Evolutionary conservation across 495 filamentous ascomycete genomes (phyloP).

Genomic region (Aspergillus sclerotioniger): DNA sequence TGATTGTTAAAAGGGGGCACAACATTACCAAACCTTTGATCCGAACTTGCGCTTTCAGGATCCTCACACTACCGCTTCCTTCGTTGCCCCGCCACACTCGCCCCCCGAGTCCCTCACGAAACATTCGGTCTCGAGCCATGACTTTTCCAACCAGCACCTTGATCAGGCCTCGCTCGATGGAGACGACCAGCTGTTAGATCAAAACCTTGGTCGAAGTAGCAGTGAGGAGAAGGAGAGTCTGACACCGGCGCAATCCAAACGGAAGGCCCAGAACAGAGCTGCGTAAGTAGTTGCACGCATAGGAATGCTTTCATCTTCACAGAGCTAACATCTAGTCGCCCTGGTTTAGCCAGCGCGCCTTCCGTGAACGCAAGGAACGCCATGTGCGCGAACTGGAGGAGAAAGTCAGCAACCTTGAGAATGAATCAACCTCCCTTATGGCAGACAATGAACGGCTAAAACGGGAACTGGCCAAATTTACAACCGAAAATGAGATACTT

Average conservation of each 20-base stretch:
- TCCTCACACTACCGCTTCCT: constrained; percentile 24
- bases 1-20: constrained; percentile 1
- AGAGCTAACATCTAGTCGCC: constrained; percentile 3
- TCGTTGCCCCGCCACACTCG: constrained; percentile 41
- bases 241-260: constrained; percentile 76
- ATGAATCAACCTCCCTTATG: constrained; percentile 49
- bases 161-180: constrained; percentile 33
- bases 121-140: constrained; percentile 36
- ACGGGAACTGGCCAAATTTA: constrained; percentile 73
- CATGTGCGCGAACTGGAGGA: constrained; percentile 90
- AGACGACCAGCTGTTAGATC: constrained; percentile 28
- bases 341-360: constrained; percentile 77
- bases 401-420: constrained; percentile 73
- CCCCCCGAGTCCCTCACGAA: constrained; percentile 46
- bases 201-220: constrained; percentile 35
- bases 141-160: constrained; percentile 21
- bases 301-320: not conserved
- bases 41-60: constrained; percentile 35
- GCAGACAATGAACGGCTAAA: constrained; percentile 83
- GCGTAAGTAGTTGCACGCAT: constrained; percentile 63
- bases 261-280: constrained; percentile 95
- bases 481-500: constrained; percentile 91
- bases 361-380: constrained; percentile 93
- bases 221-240: constrained; percentile 68
- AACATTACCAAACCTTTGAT: constrained; percentile 41